phyloP scores from a whole-genome alignment of 768 basidiomycete species.

The Leucocoprinus sp. region DNA sequence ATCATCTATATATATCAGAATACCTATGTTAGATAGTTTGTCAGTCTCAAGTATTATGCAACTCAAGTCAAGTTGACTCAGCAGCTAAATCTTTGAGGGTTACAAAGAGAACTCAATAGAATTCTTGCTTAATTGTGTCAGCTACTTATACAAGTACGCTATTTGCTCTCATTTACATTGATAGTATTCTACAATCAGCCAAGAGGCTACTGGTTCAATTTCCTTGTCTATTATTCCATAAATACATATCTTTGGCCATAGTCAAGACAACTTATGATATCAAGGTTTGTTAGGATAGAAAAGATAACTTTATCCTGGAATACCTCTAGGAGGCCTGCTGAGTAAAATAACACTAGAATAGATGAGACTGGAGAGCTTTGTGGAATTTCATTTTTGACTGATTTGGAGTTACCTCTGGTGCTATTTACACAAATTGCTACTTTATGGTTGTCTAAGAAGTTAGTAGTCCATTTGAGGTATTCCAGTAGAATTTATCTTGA shows the following conservation, averaged over 20 bases:
- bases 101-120: no score
- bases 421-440: conserved; percentile 20
- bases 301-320: conserved; percentile 12
- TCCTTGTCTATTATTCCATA: no score
- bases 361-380: conserved; percentile 25
- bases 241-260: no score
- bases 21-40: conserved; percentile 9
- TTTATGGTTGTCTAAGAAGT: conserved; percentile 19
- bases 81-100: no score
- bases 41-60: background rate
- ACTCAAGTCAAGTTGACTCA: no score
- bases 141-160: no score
- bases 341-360: conserved; percentile 20
- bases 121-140: no score
- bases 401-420: conserved; percentile 16
- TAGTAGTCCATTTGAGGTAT: conserved; percentile 16
- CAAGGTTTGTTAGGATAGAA: conserved; percentile 11
- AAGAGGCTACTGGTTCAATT: no score
- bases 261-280: no score
- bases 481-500: conserved; percentile 15
- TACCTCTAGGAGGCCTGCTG: conserved; percentile 17
- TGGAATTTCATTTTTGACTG: conserved; percentile 23
- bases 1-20: conserved; percentile 25
- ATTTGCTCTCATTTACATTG: no score
- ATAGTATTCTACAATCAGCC: no score